phyloP scores from a whole-genome alignment of 768 basidiomycete species.

The Hericium rajendrae region DNA sequence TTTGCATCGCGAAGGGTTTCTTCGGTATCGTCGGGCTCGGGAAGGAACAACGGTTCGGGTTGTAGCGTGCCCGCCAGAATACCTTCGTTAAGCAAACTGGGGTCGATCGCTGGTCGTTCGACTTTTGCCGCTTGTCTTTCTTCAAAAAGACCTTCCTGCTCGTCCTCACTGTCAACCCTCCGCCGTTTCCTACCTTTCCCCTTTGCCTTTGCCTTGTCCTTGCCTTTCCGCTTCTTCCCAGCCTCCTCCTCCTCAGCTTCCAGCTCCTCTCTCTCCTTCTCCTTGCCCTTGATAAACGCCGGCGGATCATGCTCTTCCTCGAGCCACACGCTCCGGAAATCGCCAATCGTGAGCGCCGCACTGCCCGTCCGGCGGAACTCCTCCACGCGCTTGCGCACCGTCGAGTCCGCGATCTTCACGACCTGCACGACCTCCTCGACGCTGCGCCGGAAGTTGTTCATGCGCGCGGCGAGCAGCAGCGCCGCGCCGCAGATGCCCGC shows the following conservation, averaged over 20 bases:
- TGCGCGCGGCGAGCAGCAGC: conserved; percentile 87
- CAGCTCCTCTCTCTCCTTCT: conserved; percentile 47
- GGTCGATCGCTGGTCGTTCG: conserved; percentile 34
- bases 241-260: conserved; percentile 24
- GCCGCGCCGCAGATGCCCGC: conserved; percentile 98
- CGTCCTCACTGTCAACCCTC: conserved; percentile 29
- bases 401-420: conserved; percentile 96
- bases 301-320: conserved; percentile 91
- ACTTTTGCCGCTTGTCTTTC: background rate
- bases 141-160: conserved; percentile 19
- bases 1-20: conserved; percentile 23
- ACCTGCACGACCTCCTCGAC: conserved; percentile 97
- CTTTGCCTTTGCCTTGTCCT: conserved; percentile 17
- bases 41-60: conserved; percentile 23
- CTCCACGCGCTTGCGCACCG: conserved; percentile 83
- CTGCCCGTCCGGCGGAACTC: conserved; percentile 91
- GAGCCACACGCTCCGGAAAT: conserved; percentile 85
- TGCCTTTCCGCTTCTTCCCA: conserved; percentile 20
- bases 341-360: conserved; percentile 75
- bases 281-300: conserved; percentile 71
- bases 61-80: conserved; percentile 51
- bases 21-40: conserved; percentile 26
- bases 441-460: conserved; percentile 94
- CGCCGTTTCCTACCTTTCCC: conserved; percentile 26
- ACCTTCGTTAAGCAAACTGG: conserved; percentile 51